A percentile compares a stretch with the other conserved stretches of the same genome.
Evolutionary conservation across 345 rosid species (phyloP).

Genomic region (Camelina neglecta): DNA sequence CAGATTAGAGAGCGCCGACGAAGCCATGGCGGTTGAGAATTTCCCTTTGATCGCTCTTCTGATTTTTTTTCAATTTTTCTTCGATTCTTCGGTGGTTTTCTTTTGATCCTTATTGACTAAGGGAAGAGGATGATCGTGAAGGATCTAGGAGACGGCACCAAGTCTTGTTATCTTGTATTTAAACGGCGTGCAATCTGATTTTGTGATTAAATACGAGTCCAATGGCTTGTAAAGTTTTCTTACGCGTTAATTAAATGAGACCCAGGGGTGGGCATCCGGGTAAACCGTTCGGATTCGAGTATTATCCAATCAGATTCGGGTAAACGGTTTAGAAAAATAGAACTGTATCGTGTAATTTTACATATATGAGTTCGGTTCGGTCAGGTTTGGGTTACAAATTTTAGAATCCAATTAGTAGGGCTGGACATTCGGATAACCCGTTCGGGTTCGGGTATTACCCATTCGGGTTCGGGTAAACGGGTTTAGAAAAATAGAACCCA

Average conservation of each 20-base stretch:
- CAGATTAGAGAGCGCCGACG: constrained; percentile 68
- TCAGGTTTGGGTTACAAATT: too few relatives aligned
- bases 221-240: neutral
- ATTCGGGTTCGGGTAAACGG: too few relatives aligned
- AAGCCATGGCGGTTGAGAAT: constrained; percentile 54
- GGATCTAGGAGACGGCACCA: constrained; percentile 18
- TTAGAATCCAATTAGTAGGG: too few relatives aligned
- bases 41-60: constrained; percentile 23
- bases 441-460: too few relatives aligned
- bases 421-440: too few relatives aligned
- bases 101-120: constrained; percentile 41
- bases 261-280: too few relatives aligned
- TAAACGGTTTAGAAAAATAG: too few relatives aligned
- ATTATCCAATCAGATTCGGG: too few relatives aligned
- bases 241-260: neutral
- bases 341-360: too few relatives aligned
- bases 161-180: neutral
- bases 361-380: too few relatives aligned
- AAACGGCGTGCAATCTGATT: constrained; percentile 29
- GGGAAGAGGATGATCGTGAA: constrained; percentile 9
- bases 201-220: neutral
- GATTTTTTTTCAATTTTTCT: constrained; percentile 1
- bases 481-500: too few relatives aligned
- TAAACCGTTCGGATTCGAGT: too few relatives aligned
- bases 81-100: constrained; percentile 15